Base-by-base conservation (phyloP, 805 yeast species). In the Pichia manshurica region DNA sequence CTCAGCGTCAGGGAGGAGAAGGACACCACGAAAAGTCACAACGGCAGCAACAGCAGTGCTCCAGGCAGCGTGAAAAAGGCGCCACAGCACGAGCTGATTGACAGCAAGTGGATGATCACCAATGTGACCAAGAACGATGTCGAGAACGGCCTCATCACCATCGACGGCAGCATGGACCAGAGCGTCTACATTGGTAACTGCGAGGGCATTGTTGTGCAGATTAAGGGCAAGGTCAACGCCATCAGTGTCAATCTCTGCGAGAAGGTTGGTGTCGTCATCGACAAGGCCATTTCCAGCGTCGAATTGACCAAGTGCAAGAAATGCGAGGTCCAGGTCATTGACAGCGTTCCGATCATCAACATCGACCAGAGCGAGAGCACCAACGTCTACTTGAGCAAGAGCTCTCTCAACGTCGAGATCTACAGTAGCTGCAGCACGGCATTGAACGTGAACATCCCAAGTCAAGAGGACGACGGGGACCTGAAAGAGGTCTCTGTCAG, bases 341-440 rank as follows among this genome's bases (percentile, higher is more conserved):
- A 88, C n/a, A 67, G 72, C 21, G 80, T 87, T 21, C 96, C 97
- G 29, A 81, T 87, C 64, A 78, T 93, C 56, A 80, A 86, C 44
- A 74, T 90, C 52, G 99, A 93, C 66, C 91, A 90, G 67, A 79
- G 89, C 52, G 95, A 88, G 58, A 85, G 84, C 52, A 96, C 96
- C 52, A 78, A 79, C 53, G 73, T 91, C 53, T 93, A 88, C 66
- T 20, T 52, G 7, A 45, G 50, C 3, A 31, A 40, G 17, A 38
- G 33, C 3, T 41, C 53, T 9, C 21, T 42, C 1, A 78, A 74
- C 5, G 79, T 85, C 7, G 95, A 88, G 60, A 71, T 93, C 40
- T 87, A 81, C 67, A 85, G 96, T 2, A 83, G 95, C 41, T 81
- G 87, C 45, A 78, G 95, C 15, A 85, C 97, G 0, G 77, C 95